Evolutionary conservation across 228 moss, liverwort and hornwort genomes (phyloP).

Genomic region (Sphagnum fallax): DNA sequence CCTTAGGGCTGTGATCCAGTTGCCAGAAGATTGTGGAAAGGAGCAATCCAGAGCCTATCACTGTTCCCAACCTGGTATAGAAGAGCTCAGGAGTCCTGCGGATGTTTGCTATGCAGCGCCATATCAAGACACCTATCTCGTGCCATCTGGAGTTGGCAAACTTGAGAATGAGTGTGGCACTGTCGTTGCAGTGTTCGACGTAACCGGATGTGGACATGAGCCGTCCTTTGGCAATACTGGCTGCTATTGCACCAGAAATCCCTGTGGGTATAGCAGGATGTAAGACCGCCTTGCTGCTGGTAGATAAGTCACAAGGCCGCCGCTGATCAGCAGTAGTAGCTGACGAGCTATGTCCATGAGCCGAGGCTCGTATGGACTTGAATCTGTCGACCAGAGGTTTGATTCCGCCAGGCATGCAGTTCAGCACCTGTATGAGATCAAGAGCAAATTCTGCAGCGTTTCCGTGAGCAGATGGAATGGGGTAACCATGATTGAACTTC

Average conservation of each 20-base stretch:
- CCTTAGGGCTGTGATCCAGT: conserved; percentile 57
- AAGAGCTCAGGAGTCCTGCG: conserved; percentile 80
- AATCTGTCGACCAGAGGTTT: conserved; percentile 32
- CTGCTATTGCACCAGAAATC: conserved; percentile 72
- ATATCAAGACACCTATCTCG: conserved; percentile 65
- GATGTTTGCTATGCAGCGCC: conserved; percentile 62
- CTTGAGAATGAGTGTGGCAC: conserved; percentile 35
- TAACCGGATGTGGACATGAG: conserved; percentile 51
- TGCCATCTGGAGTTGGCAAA: conserved; percentile 64
- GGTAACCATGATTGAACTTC: conserved; percentile 49
- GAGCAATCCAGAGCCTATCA: conserved; percentile 56
- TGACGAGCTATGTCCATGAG: not conserved
- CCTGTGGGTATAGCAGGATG: conserved; percentile 61
- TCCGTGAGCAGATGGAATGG: conserved; percentile 52
- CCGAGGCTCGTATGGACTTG: conserved; percentile 9
- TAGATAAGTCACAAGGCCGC: too few relatives aligned
- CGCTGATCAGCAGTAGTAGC: not conserved
- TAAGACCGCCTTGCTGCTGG: not conserved
- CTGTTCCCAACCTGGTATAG: conserved; percentile 58
- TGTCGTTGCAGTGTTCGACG: conserved; percentile 58
- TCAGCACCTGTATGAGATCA: conserved; percentile 65
- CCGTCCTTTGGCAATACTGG: conserved; percentile 67
- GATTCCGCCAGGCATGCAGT: conserved; percentile 52
- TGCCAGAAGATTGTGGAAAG: conserved; percentile 86
- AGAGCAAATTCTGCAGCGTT: conserved; percentile 67